Evolutionary conservation across 345 rosid genomes (phyloP).

Genomic region (Syzygium aromaticum): DNA sequence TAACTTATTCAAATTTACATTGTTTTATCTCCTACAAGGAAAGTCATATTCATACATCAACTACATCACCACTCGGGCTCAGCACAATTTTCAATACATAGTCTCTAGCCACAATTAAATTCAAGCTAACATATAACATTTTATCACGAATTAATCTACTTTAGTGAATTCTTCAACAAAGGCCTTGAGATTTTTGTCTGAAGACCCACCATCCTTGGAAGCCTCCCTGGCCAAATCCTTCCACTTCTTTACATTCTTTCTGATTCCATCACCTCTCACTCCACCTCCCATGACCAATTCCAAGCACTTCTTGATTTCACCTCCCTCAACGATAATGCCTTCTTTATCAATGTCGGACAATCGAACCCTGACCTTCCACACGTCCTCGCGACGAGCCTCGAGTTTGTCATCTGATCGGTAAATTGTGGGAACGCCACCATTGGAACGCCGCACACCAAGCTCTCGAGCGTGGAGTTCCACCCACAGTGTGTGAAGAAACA

Average conservation of each 20-base stretch:
- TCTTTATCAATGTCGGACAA: not conserved
- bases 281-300: slow-evolving; percentile 23
- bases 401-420: slow-evolving; percentile 21
- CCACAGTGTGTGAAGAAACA: slow-evolving; percentile 35
- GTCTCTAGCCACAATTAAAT: not conserved
- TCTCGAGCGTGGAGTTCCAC: slow-evolving; percentile 29
- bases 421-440: slow-evolving; percentile 23
- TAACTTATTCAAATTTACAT: no score
- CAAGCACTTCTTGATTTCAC: slow-evolving; percentile 24
- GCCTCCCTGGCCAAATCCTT: slow-evolving; percentile 20
- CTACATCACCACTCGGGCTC: not conserved
- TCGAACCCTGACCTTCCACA: slow-evolving; percentile 21
- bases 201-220: slow-evolving; percentile 12
- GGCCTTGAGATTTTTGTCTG: slow-evolving; percentile 9
- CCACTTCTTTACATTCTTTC: slow-evolving; percentile 21
- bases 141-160: slow-evolving; percentile 22
- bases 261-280: slow-evolving; percentile 10
- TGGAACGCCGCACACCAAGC: slow-evolving; percentile 21
- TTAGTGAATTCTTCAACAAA: slow-evolving; percentile 6
- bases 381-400: slow-evolving; percentile 20
- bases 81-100: not conserved
- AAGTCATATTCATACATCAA: not conserved
- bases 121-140: not conserved
- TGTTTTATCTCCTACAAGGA: not conserved
- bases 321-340: slow-evolving; percentile 9